A percentile compares a stretch with the other conserved stretches of the same genome.
Evolutionary conservation across 345 rosid genomes (phyloP).

Genomic region (Euphorbia lathyris): DNA sequence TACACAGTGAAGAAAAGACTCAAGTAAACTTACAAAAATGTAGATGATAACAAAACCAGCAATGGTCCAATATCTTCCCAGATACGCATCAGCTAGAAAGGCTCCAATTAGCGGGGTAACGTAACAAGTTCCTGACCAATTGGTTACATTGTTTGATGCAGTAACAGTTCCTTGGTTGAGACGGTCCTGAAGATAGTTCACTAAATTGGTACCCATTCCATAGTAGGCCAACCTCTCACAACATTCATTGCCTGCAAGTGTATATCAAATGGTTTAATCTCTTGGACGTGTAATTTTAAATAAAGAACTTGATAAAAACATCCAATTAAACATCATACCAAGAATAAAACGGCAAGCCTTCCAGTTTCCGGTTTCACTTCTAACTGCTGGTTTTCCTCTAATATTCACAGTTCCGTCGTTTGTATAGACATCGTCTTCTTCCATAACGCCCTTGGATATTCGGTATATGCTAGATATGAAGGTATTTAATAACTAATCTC

Average conservation of each 20-base stretch:
- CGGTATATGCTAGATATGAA: background rate
- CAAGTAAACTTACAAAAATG: slow-evolving; percentile 55
- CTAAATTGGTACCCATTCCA: slow-evolving; percentile 98
- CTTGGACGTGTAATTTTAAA: background rate
- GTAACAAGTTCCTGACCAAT: slow-evolving; percentile 96
- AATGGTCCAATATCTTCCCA: slow-evolving; percentile 90
- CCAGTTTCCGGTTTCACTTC: slow-evolving; percentile 79
- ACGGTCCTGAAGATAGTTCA: slow-evolving; percentile 63
- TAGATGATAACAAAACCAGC: slow-evolving; percentile 72
- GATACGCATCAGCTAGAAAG: slow-evolving; percentile 86
- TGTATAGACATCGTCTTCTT: slow-evolving; percentile 51
- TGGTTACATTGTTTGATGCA: slow-evolving; percentile 80
- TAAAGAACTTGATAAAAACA: background rate
- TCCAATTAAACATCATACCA: slow-evolving; percentile 34
- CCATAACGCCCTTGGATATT: slow-evolving; percentile 40
- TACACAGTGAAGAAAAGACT: background rate
- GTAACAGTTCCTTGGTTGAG: slow-evolving; percentile 67
- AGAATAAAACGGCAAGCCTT: slow-evolving; percentile 86
- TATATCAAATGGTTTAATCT: background rate
- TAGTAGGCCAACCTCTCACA: slow-evolving; percentile 97
- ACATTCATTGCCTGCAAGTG: slow-evolving; percentile 62
- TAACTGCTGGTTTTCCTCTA: slow-evolving; percentile 65
- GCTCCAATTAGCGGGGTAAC: slow-evolving; percentile 88
- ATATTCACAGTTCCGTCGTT: slow-evolving; percentile 76
- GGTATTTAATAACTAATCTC: background rate